Percentiles rank a stretch among this genome's conserved stretches.
These are phyloP conservation scores for Agaricus subrufescens DNA, from an alignment of 768 basidiomycete genomes.

Conservation along the genomic window DNA sequence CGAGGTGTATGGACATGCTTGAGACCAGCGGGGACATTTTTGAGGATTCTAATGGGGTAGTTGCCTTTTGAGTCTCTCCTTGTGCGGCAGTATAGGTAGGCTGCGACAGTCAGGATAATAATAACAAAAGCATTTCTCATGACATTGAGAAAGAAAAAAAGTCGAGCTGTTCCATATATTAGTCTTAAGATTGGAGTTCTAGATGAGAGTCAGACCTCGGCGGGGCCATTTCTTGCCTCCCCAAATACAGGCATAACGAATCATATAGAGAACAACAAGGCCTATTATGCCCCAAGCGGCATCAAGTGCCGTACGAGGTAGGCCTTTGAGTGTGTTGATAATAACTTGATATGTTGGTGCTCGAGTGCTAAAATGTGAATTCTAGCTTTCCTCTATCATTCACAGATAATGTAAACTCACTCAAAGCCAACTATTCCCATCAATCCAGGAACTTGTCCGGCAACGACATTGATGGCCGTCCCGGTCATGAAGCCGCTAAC, in stretches of 20 bases:
- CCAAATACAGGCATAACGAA: constrained; percentile 52
- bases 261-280: constrained; percentile 65
- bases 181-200: not conserved
- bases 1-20: constrained; percentile 47
- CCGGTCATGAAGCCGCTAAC: constrained; percentile 96
- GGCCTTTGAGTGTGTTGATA: constrained; percentile 87
- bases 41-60: constrained; percentile 81
- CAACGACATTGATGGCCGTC: constrained; percentile 88
- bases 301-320: constrained; percentile 67
- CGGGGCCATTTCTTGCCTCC: constrained; percentile 58
- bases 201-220: constrained; percentile 35
- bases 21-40: constrained; percentile 82
- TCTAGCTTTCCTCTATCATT: not conserved
- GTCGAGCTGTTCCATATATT: constrained; percentile 38
- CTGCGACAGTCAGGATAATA: constrained; percentile 78
- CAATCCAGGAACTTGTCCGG: constrained; percentile 84
- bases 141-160: constrained; percentile 76
- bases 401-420: constrained; percentile 34
- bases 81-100: constrained; percentile 79
- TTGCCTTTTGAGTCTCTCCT: constrained; percentile 52
- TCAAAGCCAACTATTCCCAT: constrained; percentile 86
- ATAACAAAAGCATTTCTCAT: constrained; percentile 86
- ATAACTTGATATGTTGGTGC: constrained; percentile 83
- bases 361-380: constrained; percentile 55
- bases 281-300: constrained; percentile 88